These are phyloP conservation scores for Irpex sp. DNA, from an alignment of 1,284 basidiomycete species.

Conservation along the genomic window DNA sequence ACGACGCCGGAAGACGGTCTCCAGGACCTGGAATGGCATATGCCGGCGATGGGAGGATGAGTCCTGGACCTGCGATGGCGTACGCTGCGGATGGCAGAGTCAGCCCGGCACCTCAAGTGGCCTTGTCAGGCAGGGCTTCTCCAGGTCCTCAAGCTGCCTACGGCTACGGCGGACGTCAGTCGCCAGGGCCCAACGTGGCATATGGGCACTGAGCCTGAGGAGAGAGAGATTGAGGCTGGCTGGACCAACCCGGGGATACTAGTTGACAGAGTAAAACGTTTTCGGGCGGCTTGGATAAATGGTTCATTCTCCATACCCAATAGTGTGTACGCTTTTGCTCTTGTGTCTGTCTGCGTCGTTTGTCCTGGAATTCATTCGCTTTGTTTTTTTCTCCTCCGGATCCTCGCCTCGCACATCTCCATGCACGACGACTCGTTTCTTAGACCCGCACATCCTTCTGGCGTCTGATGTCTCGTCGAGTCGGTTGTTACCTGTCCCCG, in stretches of 20 bases:
- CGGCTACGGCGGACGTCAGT: slow-evolving; percentile 15
- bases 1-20: slow-evolving; percentile 15
- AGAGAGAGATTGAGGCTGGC: slow-evolving; percentile 12
- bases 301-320: not conserved
- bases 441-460: not conserved
- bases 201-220: not conserved
- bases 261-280: not conserved
- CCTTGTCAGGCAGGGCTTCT: slow-evolving; percentile 23
- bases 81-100: slow-evolving; percentile 32
- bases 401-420: not conserved
- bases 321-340: not conserved
- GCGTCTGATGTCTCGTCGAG: not conserved
- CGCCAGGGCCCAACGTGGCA: not conserved
- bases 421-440: not conserved
- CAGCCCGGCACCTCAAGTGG: slow-evolving; percentile 47
- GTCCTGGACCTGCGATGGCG: slow-evolving; percentile 33
- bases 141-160: slow-evolving; percentile 22
- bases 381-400: not conserved
- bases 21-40: slow-evolving; percentile 15
- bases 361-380: not conserved
- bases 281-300: not conserved
- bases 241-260: slow-evolving; percentile 12
- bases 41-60: slow-evolving; percentile 17
- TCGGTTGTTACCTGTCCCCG: not conserved
- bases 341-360: not conserved